These are phyloP conservation scores for Lepidium aucheri DNA, from an alignment of 345 rosid species.

Conservation along the genomic window DNA sequence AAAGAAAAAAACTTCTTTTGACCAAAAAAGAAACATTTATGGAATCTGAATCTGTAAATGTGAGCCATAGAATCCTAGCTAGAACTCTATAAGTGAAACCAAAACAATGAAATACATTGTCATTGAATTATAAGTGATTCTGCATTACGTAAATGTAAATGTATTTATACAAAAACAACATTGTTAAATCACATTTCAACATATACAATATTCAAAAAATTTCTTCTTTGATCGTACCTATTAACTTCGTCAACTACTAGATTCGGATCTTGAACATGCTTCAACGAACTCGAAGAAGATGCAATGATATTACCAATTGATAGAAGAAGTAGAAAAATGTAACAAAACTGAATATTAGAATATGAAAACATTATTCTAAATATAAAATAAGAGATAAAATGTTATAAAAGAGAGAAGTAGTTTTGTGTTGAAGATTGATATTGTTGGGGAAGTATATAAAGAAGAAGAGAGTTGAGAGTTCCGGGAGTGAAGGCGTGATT, in stretches of 20 bases:
- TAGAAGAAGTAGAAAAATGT: neutral
- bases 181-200: neutral
- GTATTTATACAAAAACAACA: neutral
- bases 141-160: neutral
- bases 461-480: slow-evolving; percentile 26
- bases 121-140: neutral
- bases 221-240: slow-evolving; percentile 8
- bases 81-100: neutral
- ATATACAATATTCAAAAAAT: neutral
- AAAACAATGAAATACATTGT: neutral
- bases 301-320: neutral
- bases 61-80: neutral
- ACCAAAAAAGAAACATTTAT: neutral
- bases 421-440: slow-evolving; percentile 8
- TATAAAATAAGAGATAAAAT: neutral
- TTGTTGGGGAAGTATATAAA: slow-evolving; percentile 25
- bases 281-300: slow-evolving; percentile 3
- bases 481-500: slow-evolving; percentile 65
- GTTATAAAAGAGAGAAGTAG: neutral
- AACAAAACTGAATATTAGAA: neutral
- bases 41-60: neutral
- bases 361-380: slow-evolving; percentile 7
- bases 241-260: slow-evolving; percentile 24
- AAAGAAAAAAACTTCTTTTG: too few relatives aligned
- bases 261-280: slow-evolving; percentile 23